Percentiles rank a stretch among this genome's conserved stretches.
These are phyloP conservation scores for Metschnikowia kofuensis DNA, from an alignment of 805 yeast species.

Conservation along the genomic window DNA sequence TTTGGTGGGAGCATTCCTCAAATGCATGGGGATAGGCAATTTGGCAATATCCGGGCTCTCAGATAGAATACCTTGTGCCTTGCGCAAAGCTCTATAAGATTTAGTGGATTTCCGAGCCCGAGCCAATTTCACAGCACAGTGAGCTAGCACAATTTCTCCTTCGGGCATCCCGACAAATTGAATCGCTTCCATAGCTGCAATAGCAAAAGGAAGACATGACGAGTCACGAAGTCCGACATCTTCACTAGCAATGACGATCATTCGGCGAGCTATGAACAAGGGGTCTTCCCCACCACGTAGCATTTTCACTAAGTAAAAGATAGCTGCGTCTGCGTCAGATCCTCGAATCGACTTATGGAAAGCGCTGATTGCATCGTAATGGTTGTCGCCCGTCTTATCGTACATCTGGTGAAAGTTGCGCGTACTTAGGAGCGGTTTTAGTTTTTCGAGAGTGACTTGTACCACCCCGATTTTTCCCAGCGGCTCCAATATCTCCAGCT, in stretches of 20 bases:
- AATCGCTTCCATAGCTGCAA: constrained; percentile 80
- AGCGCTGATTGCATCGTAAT: constrained; percentile 94
- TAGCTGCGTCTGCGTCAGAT: constrained; percentile 81
- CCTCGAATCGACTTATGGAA: constrained; percentile 94
- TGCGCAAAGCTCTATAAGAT: constrained; percentile 76
- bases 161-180: constrained; percentile 95
- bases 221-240: constrained; percentile 89
- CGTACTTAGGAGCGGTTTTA: constrained; percentile 43
- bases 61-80: constrained; percentile 56
- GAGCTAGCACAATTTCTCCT: constrained; percentile 83
- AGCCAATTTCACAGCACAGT: constrained; percentile 89
- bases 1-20: constrained; percentile 92
- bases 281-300: constrained; percentile 93
- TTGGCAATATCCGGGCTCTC: constrained; percentile 58
- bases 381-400: constrained; percentile 87
- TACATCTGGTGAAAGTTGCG: constrained; percentile 55
- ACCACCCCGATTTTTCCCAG: constrained; percentile 28
- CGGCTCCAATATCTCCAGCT: constrained; percentile 10
- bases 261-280: constrained; percentile 78
- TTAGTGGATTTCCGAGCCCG: constrained; percentile 82
- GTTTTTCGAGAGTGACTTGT: constrained; percentile 34
- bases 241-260: constrained; percentile 94
- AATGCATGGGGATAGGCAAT: constrained; percentile 72
- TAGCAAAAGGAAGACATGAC: constrained; percentile 78
- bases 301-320: constrained; percentile 86